Evolutionary conservation across 805 yeast genomes (phyloP), one percentile per base, ranked within the genome.

Genomic region (Candida silvicultrix): DNA sequence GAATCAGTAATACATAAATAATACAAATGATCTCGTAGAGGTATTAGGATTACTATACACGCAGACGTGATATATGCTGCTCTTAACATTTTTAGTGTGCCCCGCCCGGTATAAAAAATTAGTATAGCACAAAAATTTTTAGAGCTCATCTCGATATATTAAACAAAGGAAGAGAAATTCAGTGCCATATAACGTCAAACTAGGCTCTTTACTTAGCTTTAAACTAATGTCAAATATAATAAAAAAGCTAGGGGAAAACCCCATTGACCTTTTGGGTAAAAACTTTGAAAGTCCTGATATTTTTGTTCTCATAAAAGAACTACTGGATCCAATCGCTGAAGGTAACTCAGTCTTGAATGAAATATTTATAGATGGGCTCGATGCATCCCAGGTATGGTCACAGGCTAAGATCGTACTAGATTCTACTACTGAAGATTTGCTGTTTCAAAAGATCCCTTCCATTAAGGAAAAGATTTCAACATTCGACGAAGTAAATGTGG

Each of bases 331-430:
- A 9, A 56, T 60, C 41, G 50, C 53, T 5, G 47, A 55, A 42
- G 56, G 52, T 2, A 51, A 58, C 45, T 54, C 94, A 1, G 84
- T 85, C 6, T 70, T 92, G 19, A 96, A 89, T 63, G 89, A 87
- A 60, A 74, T 92, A 19, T 80, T 83, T 54, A 74, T 85, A 14
- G 95, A 89, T 42, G 98, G 97, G 1, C 70, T 92, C 45, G 96
- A 87, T 62, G 82, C 96, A 21, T 77, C 84, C 36, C 98, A 92
- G 61, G 89, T 94, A 0, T 92, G 92, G 89, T 95, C 92, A 46
- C 98, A 92, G 65, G 83, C 87, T 2, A 88, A 86, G 64, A 75
- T 92, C 68, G 83, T 92, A 18, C 69, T 89, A 35, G 97, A 89
- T 48, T 84, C 83, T 8, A 84, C 85, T 12, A 80, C 83, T 23